A percentile compares a stretch with the other conserved stretches of the same genome.
These are phyloP conservation scores for Berberis vulgaris DNA, from an alignment of 164 flowering plant genomes.

Conservation along the genomic window DNA sequence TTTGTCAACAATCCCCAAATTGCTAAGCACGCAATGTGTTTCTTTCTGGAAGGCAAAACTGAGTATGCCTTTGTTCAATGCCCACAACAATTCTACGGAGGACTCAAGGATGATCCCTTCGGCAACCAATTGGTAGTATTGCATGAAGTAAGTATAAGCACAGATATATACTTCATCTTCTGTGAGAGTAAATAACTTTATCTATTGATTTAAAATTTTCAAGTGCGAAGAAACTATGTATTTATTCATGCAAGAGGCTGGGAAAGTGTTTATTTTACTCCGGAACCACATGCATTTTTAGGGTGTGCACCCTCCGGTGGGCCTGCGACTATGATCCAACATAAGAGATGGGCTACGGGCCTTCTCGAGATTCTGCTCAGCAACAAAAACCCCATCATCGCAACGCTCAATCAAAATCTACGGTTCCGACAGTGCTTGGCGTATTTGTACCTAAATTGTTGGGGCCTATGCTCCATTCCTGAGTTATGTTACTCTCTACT, in stretches of 20 bases:
- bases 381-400: conserved; percentile 25
- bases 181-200: too few relatives aligned
- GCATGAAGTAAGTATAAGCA: too few relatives aligned
- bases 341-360: conserved; percentile 56
- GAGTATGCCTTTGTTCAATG: too few relatives aligned
- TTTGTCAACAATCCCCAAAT: too few relatives aligned
- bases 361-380: conserved; percentile 36
- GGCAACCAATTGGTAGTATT: too few relatives aligned
- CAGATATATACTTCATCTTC: too few relatives aligned
- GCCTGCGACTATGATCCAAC: conserved; percentile 27
- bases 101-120: too few relatives aligned
- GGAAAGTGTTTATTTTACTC: conserved; percentile 17
- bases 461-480: conserved; percentile 33
- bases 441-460: conserved; percentile 13
- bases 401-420: conserved; percentile 18
- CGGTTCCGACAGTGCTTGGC: conserved; percentile 31
- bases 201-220: too few relatives aligned
- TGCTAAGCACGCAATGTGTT: too few relatives aligned
- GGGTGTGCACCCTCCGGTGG: conserved; percentile 43
- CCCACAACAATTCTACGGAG: too few relatives aligned
- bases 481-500: conserved; percentile 43
- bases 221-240: too few relatives aligned
- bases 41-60: too few relatives aligned
- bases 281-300: conserved; percentile 38
- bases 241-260: conserved; percentile 31